Percentiles rank a stretch among this genome's conserved stretches.
Evolutionary conservation across 306 rosid species (phyloP).

Genomic region (Prosopis cineraria): DNA sequence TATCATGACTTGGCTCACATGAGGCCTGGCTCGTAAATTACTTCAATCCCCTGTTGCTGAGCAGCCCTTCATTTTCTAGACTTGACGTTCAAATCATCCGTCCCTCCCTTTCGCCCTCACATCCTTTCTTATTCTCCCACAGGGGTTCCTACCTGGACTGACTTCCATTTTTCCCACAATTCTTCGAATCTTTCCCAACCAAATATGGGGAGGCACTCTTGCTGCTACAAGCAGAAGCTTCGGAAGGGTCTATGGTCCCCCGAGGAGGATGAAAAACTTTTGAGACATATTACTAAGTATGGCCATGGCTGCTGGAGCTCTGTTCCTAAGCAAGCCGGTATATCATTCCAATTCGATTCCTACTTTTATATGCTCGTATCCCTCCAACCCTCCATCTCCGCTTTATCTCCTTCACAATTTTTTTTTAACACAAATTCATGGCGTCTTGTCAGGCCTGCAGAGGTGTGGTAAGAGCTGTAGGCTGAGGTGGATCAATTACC

Average conservation of each 20-base stretch:
- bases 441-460: slow-evolving; percentile 51
- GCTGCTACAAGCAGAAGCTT: slow-evolving; percentile 69
- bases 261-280: slow-evolving; percentile 66
- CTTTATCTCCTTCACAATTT: neutral
- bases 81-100: slow-evolving; percentile 30
- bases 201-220: slow-evolving; percentile 65
- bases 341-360: neutral
- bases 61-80: slow-evolving; percentile 14
- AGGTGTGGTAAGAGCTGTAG: slow-evolving; percentile 75
- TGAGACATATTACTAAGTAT: slow-evolving; percentile 49
- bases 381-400: no score
- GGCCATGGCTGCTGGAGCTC: slow-evolving; percentile 76
- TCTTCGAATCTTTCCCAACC: slow-evolving; percentile 31
- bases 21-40: slow-evolving; percentile 1
- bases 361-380: no score
- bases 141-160: neutral
- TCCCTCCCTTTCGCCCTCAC: slow-evolving; percentile 39
- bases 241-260: slow-evolving; percentile 70
- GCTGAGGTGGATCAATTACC: slow-evolving; percentile 66
- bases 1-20: neutral
- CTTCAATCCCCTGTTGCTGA: neutral
- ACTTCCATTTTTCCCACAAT: slow-evolving; percentile 18
- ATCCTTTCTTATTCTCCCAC: slow-evolving; percentile 29
- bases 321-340: slow-evolving; percentile 72
- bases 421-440: neutral